A percentile compares a stretch with the other conserved stretches of the same genome.
phyloP scores from a whole-genome alignment of 768 basidiomycete genomes.

The Tylopilus plumbeoviolaceoides region DNA sequence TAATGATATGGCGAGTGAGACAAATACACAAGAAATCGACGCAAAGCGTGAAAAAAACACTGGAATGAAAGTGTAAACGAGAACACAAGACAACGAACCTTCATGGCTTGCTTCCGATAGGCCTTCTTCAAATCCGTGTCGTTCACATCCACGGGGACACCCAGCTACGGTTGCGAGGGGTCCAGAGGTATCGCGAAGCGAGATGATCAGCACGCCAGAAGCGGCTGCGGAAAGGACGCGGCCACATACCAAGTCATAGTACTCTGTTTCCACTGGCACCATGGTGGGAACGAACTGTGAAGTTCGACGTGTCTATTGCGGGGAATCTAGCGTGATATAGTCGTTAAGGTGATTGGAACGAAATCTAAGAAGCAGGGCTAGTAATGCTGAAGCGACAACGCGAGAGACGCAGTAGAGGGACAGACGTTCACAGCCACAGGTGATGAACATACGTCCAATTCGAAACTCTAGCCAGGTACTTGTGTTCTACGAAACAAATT shows the following conservation, averaged over 20 bases:
- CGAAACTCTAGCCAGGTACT: slow-evolving; percentile 2
- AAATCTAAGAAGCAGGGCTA: not conserved
- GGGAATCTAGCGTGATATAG: slow-evolving; percentile 7
- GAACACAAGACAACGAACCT: slow-evolving; percentile 44
- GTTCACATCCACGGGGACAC: slow-evolving; percentile 65
- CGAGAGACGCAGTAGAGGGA: not conserved
- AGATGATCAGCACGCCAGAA: not conserved
- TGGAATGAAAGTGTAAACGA: not conserved
- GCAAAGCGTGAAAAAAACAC: not conserved
- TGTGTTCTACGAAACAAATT: slow-evolving; percentile 1
- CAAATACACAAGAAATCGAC: not conserved
- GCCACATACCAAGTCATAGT: slow-evolving; percentile 73
- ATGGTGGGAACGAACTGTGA: slow-evolving; percentile 33
- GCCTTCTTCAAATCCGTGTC: slow-evolving; percentile 90
- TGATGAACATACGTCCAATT: slow-evolving; percentile 18
- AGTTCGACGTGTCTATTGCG: not conserved
- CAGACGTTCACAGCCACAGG: slow-evolving; percentile 27
- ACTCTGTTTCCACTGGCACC: slow-evolving; percentile 89
- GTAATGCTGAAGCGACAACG: slow-evolving; percentile 7
- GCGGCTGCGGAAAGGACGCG: not conserved
- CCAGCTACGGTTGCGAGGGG: slow-evolving; percentile 45
- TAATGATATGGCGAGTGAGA: slow-evolving; percentile 28
- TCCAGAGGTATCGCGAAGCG: not conserved
- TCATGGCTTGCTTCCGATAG: slow-evolving; percentile 91
- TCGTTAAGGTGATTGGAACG: slow-evolving; percentile 1